Evolutionary conservation across 352 stramenopile genomes (phyloP).

Genomic region (Phytophthora litchii): DNA sequence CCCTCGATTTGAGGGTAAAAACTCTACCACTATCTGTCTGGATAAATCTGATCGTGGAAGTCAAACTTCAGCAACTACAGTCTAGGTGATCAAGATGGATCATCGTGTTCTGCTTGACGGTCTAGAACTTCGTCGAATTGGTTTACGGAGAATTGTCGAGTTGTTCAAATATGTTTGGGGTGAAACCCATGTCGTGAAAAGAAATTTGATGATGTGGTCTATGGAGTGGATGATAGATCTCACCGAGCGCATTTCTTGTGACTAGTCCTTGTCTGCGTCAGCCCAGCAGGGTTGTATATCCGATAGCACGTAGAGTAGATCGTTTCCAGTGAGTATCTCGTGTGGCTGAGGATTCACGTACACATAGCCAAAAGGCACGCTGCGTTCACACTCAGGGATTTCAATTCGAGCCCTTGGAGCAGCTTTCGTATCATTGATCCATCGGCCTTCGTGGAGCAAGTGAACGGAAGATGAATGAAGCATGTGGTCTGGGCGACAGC

Average conservation of each 20-base stretch:
- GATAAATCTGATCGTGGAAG: too few relatives aligned
- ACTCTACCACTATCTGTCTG: too few relatives aligned
- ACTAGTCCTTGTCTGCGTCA: constrained; percentile 22
- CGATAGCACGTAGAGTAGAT: constrained; percentile 83
- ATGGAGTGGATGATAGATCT: neutral
- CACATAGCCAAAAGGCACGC: constrained; percentile 78
- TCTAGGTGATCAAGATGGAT: too few relatives aligned
- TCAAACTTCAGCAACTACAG: too few relatives aligned
- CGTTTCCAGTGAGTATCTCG: constrained; percentile 74
- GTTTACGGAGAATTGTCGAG: too few relatives aligned
- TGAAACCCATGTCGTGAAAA: too few relatives aligned
- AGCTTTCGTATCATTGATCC: constrained; percentile 19
- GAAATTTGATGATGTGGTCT: too few relatives aligned
- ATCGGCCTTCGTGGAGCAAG: constrained; percentile 13
- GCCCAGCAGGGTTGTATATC: constrained; percentile 82
- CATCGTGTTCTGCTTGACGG: too few relatives aligned
- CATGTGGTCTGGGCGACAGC: constrained; percentile 62
- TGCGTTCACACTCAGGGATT: constrained; percentile 59
- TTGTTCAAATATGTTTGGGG: too few relatives aligned
- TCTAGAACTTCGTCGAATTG: too few relatives aligned
- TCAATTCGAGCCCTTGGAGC: constrained; percentile 48
- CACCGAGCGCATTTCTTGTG: neutral
- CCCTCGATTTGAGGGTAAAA: too few relatives aligned
- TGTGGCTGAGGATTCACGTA: constrained; percentile 80
- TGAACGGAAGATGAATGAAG: constrained; percentile 31